A percentile compares a stretch with the other conserved stretches of the same genome.
These are phyloP conservation scores for Globomyces pollinis-pini DNA, from an alignment of 192 early-diverging fungal species.

Conservation along the genomic window DNA sequence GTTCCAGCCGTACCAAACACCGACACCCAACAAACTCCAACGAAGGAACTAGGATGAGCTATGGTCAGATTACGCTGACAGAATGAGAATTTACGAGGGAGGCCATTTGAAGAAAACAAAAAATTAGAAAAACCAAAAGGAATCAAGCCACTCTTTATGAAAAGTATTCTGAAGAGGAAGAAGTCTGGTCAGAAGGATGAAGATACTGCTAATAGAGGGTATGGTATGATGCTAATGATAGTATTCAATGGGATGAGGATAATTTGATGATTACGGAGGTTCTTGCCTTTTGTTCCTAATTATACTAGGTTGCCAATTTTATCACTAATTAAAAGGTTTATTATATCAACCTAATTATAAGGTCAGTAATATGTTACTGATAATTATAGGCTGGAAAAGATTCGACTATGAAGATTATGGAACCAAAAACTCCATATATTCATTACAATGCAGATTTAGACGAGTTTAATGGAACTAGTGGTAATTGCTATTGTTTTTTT, in stretches of 20 bases:
- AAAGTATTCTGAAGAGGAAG: background rate
- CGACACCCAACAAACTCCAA: conserved; percentile 34
- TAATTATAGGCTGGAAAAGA: conserved; percentile 83
- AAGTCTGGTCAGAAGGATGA: background rate
- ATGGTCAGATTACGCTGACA: conserved; percentile 31
- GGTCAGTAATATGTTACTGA: too few relatives aligned
- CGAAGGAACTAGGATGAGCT: conserved; percentile 34
- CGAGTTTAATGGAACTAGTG: conserved; percentile 45
- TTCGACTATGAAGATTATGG: conserved; percentile 92
- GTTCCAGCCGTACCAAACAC: conserved; percentile 40
- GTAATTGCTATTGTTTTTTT: background rate
- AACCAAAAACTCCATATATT: conserved; percentile 94
- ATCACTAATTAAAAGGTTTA: too few relatives aligned
- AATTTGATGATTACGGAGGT: conserved; percentile 80
- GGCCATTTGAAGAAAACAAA: background rate
- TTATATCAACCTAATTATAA: too few relatives aligned
- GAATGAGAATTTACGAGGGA: conserved; percentile 41
- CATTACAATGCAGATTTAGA: conserved; percentile 77
- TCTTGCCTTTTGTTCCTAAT: too few relatives aligned
- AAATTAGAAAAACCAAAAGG: background rate
- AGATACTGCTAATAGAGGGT: background rate
- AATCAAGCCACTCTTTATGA: background rate
- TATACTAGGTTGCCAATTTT: too few relatives aligned
- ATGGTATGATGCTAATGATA: conserved; percentile 9
- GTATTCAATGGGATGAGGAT: conserved; percentile 92